A percentile compares a stretch with the other conserved stretches of the same genome.
These are phyloP conservation scores for Saturnispora quitensis DNA, from an alignment of 805 yeast species.

Conservation along the genomic window DNA sequence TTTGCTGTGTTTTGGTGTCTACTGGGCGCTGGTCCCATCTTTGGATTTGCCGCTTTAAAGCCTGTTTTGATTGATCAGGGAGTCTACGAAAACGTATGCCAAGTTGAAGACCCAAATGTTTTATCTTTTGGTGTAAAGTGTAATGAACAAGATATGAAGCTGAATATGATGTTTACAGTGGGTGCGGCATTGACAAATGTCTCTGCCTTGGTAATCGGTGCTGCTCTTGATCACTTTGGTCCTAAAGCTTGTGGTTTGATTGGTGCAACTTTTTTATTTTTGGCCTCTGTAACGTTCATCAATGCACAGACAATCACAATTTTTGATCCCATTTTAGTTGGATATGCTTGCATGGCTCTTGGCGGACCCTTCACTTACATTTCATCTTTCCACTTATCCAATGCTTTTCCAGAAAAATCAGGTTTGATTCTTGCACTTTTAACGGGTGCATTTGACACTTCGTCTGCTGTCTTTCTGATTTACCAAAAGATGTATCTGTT, in stretches of 20 bases:
- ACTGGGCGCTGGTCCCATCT: slow-evolving; percentile 48
- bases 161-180: slow-evolving; percentile 50
- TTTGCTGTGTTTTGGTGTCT: slow-evolving; percentile 50
- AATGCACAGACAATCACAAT: slow-evolving; percentile 24
- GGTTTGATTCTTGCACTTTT: slow-evolving; percentile 45
- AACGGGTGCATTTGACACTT: slow-evolving; percentile 53
- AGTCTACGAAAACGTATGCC: slow-evolving; percentile 36
- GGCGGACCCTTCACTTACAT: slow-evolving; percentile 53
- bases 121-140: slow-evolving; percentile 34
- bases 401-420: slow-evolving; percentile 44
- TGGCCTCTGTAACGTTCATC: slow-evolving; percentile 40
- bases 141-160: slow-evolving; percentile 42
- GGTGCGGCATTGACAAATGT: slow-evolving; percentile 50
- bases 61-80: slow-evolving; percentile 42
- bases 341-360: slow-evolving; percentile 44
- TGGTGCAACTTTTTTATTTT: slow-evolving; percentile 38
- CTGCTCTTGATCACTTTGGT: slow-evolving; percentile 40
- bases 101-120: slow-evolving; percentile 14
- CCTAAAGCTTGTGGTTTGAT: slow-evolving; percentile 46
- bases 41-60: slow-evolving; percentile 52
- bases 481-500: slow-evolving; percentile 34
- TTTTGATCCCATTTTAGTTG: slow-evolving; percentile 44
- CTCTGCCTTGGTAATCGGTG: slow-evolving; percentile 43
- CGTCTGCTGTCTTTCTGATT: slow-evolving; percentile 44
- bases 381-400: slow-evolving; percentile 48